Percentiles rank a stretch among this genome's conserved stretches.
Evolutionary conservation across 2,329 filamentous ascomycete species (phyloP).

Genomic region (Aspergillus candidus): DNA sequence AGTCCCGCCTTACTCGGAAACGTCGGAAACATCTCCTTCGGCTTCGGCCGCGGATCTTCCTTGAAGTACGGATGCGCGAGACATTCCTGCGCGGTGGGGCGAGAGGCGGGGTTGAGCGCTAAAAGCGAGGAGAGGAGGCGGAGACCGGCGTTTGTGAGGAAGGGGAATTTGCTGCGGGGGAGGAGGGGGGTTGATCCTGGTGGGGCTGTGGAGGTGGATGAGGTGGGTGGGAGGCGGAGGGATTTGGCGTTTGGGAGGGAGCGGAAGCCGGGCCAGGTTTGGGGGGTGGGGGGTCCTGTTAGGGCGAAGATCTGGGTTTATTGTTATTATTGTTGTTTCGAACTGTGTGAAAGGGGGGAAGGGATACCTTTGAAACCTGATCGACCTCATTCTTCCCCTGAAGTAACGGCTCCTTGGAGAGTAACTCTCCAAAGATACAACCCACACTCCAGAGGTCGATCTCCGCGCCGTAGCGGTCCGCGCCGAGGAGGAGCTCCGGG

Average conservation of each 20-base stretch:
- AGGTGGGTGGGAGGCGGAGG: slow-evolving; percentile 58
- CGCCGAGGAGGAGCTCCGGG: slow-evolving; percentile 81
- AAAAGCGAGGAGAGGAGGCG: slow-evolving; percentile 64
- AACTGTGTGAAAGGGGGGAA: not conserved
- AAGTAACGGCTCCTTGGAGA: slow-evolving; percentile 74
- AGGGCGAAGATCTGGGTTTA: slow-evolving; percentile 67
- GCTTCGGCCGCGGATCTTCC: slow-evolving; percentile 85
- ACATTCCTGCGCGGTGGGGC: slow-evolving; percentile 68
- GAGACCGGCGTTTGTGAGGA: slow-evolving; percentile 69
- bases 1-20: slow-evolving; percentile 93
- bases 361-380: slow-evolving; percentile 61
- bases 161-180: slow-evolving; percentile 72
- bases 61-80: slow-evolving; percentile 77
- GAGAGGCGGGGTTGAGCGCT: slow-evolving; percentile 63
- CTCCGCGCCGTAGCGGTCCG: slow-evolving; percentile 64
- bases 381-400: slow-evolving; percentile 91
- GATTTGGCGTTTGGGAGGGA: slow-evolving; percentile 80
- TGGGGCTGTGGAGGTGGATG: slow-evolving; percentile 20
- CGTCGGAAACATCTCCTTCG: slow-evolving; percentile 88
- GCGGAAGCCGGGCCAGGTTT: slow-evolving; percentile 79
- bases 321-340: slow-evolving; percentile 4
- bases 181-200: slow-evolving; percentile 40
- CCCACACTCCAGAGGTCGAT: slow-evolving; percentile 96
- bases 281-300: slow-evolving; percentile 76
- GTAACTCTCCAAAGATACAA: slow-evolving; percentile 89